Evolutionary conservation across 768 basidiomycete species (phyloP).

Genomic region (Mycena capillaripes): DNA sequence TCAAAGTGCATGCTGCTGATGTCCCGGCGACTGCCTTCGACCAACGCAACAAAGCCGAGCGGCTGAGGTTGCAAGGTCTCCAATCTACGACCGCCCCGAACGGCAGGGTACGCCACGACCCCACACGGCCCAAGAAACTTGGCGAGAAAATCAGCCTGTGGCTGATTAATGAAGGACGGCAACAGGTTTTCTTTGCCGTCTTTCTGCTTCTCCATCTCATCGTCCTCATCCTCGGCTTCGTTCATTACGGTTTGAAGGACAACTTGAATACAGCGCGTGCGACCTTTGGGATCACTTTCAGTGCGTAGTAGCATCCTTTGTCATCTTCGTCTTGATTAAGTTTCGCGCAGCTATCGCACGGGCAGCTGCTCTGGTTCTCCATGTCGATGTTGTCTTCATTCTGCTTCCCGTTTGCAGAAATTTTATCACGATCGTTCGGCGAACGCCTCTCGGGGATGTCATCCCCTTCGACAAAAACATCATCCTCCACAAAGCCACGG

Average conservation of each 20-base stretch:
- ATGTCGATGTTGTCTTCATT: background rate
- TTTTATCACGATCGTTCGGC: too few relatives aligned
- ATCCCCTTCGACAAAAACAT: slow-evolving; percentile 74
- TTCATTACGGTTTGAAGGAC: slow-evolving; percentile 86
- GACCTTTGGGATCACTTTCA: slow-evolving; percentile 82
- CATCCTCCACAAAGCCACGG: slow-evolving; percentile 77
- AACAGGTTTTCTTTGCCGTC: slow-evolving; percentile 80
- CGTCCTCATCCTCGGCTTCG: slow-evolving; percentile 80
- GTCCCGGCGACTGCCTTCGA: too few relatives aligned
- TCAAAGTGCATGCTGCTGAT: too few relatives aligned
- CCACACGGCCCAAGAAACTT: slow-evolving; percentile 48
- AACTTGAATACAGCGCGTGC: slow-evolving; percentile 77
- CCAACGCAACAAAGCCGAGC: too few relatives aligned
- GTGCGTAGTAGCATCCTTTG: slow-evolving; percentile 55
- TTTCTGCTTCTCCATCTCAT: slow-evolving; percentile 88
- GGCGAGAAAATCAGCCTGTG: slow-evolving; percentile 71
- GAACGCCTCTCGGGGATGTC: too few relatives aligned
- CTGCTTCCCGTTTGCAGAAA: too few relatives aligned
- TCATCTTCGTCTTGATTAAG: background rate
- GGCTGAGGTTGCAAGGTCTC: too few relatives aligned
- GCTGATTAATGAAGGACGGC: slow-evolving; percentile 95
- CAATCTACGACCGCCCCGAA: too few relatives aligned
- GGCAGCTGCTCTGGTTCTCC: background rate
- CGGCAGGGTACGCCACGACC: too few relatives aligned
- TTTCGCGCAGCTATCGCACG: background rate